Evolutionary conservation across 2,329 filamentous ascomycete genomes (phyloP).

Genomic region (Scedosporium aurantiacum): DNA sequence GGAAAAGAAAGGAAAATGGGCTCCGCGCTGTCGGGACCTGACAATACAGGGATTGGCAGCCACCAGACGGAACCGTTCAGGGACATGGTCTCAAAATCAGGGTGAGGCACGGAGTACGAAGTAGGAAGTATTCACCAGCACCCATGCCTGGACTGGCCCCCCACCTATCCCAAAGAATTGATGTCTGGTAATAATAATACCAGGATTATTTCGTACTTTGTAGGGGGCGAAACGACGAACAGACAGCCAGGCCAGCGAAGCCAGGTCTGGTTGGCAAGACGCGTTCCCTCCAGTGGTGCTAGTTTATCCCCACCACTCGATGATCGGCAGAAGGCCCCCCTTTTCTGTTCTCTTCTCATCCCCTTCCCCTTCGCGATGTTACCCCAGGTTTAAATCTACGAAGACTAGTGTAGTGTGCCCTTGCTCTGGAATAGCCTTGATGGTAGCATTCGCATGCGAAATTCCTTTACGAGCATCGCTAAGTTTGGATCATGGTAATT

Average conservation of each 20-base stretch:
- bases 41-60: neutral
- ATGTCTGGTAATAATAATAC: no score
- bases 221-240: no score
- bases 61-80: neutral
- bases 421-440: neutral
- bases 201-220: no score
- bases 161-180: no score
- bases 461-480: neutral
- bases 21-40: neutral
- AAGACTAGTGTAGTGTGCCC: neutral
- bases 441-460: neutral
- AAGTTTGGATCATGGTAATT: neutral
- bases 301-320: neutral
- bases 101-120: no score
- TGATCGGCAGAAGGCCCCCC: neutral
- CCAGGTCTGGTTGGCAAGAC: neutral
- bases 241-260: neutral
- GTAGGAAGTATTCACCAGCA: no score
- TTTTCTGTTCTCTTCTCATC: neutral
- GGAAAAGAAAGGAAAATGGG: neutral
- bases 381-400: neutral
- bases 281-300: neutral
- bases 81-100: neutral
- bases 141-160: no score
- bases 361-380: neutral